A percentile compares a stretch with the other conserved stretches of the same genome.
Conservation (phyloP, 2,329 filamentous ascomycete genomes). For the Hyphodiscus sp. region DNA sequence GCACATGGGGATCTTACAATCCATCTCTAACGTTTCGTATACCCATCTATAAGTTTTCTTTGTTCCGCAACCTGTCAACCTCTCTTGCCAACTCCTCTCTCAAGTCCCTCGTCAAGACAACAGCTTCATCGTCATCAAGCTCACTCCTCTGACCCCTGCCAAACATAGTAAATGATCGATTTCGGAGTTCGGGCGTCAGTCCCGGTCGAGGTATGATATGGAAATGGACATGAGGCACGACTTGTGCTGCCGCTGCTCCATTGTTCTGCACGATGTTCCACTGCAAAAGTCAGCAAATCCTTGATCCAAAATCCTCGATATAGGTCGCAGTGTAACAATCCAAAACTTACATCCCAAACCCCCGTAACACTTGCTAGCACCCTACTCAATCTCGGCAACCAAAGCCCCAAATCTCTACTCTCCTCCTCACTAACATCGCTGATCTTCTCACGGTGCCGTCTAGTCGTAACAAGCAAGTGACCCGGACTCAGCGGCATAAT, state of each 20-base stretch:
- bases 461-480: conserved; percentile 76
- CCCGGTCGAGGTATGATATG: conserved; percentile 85
- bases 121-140: conserved; percentile 69
- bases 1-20: background rate
- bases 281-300: too few species aligned
- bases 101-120: conserved; percentile 48
- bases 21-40: background rate
- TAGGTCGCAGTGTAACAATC: too few species aligned
- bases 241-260: conserved; percentile 80
- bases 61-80: conserved; percentile 32
- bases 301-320: too few species aligned
- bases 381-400: conserved; percentile 65
- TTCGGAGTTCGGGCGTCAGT: conserved; percentile 42
- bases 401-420: conserved; percentile 58
- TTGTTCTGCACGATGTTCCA: conserved; percentile 99
- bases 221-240: conserved; percentile 90
- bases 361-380: conserved; percentile 65
- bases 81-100: conserved; percentile 41
- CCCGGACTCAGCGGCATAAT: conserved; percentile 82
- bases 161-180: conserved; percentile 71
- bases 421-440: conserved; percentile 60
- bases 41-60: conserved; percentile 18
- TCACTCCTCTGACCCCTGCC: conserved; percentile 66
- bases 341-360: conserved; percentile 48
- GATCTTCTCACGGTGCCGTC: conserved; percentile 71